A percentile compares a stretch with the other conserved stretches of the same genome.
These are phyloP conservation scores for Amaranthus palmeri DNA, from an alignment of 148 eudicot genomes.

Conservation along the genomic window DNA sequence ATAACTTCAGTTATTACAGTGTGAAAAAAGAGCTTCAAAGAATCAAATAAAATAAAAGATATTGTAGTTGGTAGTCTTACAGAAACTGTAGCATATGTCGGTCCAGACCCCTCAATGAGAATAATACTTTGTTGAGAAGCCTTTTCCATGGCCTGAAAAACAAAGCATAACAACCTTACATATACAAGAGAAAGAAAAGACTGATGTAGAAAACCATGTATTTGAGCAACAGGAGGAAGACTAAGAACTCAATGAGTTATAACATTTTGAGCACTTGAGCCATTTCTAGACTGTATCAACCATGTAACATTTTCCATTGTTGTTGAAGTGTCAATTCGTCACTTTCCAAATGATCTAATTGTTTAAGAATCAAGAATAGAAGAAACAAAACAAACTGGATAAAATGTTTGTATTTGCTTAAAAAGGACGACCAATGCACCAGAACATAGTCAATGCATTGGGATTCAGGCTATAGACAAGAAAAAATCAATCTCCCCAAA, in stretches of 20 bases:
- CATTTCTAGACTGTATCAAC: background rate
- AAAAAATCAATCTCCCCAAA: too few species aligned
- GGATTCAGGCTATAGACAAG: too few species aligned
- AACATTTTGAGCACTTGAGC: background rate
- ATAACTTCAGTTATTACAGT: too few species aligned
- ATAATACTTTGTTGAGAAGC: constrained; percentile 71
- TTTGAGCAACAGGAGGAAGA: background rate
- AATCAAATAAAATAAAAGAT: constrained; percentile 12
- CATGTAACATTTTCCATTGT: background rate
- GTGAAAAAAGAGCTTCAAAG: background rate
- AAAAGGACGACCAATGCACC: too few species aligned
- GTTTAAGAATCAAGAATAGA: too few species aligned
- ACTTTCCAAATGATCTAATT: too few species aligned
- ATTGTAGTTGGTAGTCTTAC: constrained; percentile 44
- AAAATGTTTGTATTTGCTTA: too few species aligned
- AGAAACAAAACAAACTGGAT: too few species aligned
- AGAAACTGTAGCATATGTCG: constrained; percentile 92
- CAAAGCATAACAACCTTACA: constrained; percentile 7
- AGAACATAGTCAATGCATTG: too few species aligned
- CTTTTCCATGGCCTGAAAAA: constrained; percentile 63
- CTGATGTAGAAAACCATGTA: background rate
- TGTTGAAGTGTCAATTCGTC: too few species aligned
- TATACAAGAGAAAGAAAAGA: background rate
- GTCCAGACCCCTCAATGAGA: constrained; percentile 86
- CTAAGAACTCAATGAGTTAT: background rate